Evolutionary conservation across 2,329 filamentous ascomycete species (phyloP), one percentile per base, ranked within the genome.

Genomic region (Fusarium falciforme): DNA sequence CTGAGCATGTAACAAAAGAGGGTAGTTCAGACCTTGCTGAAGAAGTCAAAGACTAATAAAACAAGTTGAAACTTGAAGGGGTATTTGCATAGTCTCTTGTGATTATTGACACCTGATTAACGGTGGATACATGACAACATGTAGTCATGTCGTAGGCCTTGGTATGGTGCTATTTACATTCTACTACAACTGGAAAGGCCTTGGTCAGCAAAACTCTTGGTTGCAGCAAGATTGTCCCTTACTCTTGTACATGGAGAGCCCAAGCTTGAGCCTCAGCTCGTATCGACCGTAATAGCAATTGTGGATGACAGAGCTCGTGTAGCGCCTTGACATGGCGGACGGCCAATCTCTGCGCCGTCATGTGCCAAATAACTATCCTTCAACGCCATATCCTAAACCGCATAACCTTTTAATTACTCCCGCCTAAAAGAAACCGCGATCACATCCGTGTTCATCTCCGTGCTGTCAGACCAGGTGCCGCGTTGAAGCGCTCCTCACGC

Each of bases 401-500:
- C 57, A 70, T 64, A 44, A 59, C 47, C 31, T 61, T 66, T 65
- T 58, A n/a, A 17, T 47, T 36, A 17, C 10, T 54, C 16, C 38
- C 20, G n/a, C 22, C 20, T 38, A 20, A 54, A 57, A 36, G 14
- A 9, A 14, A 27, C 20, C 12, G 20, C n/a, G 3, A 36, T 52
- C 16, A 49, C 16, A 52, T 52, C 9, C 20, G 40, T 33, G 7
- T 22, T 83, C 79, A 89, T 77, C 84, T 81, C 78, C 87, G 81
- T 3, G 85, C 85, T 29, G 87, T 87, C 77, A 92, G 79, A 14
- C 90, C 90, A 1, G 90, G 90, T 63, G 91, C 90, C 20, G 90
- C 89, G 59, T 90, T 91, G 74, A 92, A 98, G 70, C 95, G 89
- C 88, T 98, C 96, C 85, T 98, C 96, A 73, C 96, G 91, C 87